Evolutionary conservation across 177 flowering plant genomes (phyloP).

Genomic region (Vitis hybrid): DNA sequence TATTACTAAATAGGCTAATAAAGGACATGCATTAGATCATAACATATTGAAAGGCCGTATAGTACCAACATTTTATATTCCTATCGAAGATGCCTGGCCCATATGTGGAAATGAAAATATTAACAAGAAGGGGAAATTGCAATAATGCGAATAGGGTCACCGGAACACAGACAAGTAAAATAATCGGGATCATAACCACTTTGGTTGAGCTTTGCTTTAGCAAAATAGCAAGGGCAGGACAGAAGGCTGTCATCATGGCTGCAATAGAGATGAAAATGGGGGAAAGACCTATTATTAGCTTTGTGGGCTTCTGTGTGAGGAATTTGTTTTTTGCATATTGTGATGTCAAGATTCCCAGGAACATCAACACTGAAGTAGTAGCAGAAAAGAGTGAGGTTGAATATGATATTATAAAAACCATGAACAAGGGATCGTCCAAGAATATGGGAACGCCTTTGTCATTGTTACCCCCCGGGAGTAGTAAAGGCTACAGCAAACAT

Average conservation of each 20-base stretch:
- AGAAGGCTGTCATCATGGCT: no score
- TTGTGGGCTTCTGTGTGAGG: no score
- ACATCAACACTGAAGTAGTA: background rate
- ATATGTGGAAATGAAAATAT: conserved; percentile 20
- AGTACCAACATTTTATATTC: background rate
- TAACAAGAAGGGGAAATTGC: conserved; percentile 16
- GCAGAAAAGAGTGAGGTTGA: background rate
- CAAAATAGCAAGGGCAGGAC: no score
- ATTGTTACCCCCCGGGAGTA: conserved; percentile 10
- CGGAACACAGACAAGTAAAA: background rate
- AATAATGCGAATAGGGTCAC: background rate
- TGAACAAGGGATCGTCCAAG: background rate
- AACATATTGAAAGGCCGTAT: no score
- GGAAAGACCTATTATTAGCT: no score
- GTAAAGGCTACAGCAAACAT: conserved; percentile 8
- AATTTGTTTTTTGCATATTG: no score
- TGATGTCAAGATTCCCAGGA: no score
- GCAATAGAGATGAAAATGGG: no score
- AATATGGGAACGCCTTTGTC: conserved; percentile 6
- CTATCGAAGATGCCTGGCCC: conserved; percentile 23
- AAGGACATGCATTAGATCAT: no score
- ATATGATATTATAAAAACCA: background rate
- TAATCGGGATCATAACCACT: background rate
- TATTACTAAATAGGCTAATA: no score
- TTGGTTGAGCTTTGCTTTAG: no score